Evolutionary conservation across 2,329 filamentous ascomycete species (phyloP).

Genomic region (Penicillium sp.): DNA sequence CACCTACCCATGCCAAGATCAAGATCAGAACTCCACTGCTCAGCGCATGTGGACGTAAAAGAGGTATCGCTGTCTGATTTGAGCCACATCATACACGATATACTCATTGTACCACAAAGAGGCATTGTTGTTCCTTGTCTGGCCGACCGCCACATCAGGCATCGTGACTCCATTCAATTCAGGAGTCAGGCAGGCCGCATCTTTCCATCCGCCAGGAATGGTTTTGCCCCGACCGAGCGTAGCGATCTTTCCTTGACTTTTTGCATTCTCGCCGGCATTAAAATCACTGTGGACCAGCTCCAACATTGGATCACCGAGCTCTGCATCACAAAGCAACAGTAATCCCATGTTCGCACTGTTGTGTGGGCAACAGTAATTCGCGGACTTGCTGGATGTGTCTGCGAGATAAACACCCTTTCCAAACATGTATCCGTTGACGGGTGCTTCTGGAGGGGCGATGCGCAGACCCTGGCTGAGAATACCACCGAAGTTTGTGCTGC

Average conservation of each 20-base stretch:
- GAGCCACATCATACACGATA: constrained; percentile 51
- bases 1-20: background rate
- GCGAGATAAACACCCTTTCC: constrained; percentile 88
- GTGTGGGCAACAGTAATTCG: constrained; percentile 68
- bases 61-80: constrained; percentile 48
- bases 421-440: constrained; percentile 81
- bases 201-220: constrained; percentile 71
- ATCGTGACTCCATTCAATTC: constrained; percentile 69
- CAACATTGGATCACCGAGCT: constrained; percentile 74
- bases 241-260: constrained; percentile 59
- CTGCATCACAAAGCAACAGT: constrained; percentile 79
- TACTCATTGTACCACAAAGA: constrained; percentile 46
- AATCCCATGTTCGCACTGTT: constrained; percentile 70
- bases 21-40: background rate
- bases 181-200: constrained; percentile 66
- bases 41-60: constrained; percentile 42
- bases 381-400: constrained; percentile 81
- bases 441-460: constrained; percentile 79
- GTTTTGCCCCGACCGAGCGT: constrained; percentile 70
- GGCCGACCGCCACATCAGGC: constrained; percentile 31
- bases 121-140: background rate
- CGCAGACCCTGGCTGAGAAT: constrained; percentile 84
- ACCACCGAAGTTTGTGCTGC: constrained; percentile 80
- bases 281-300: constrained; percentile 60
- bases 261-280: constrained; percentile 64